Evolutionary conservation across 345 rosid genomes (phyloP).

Genomic region (Salix caprea): DNA sequence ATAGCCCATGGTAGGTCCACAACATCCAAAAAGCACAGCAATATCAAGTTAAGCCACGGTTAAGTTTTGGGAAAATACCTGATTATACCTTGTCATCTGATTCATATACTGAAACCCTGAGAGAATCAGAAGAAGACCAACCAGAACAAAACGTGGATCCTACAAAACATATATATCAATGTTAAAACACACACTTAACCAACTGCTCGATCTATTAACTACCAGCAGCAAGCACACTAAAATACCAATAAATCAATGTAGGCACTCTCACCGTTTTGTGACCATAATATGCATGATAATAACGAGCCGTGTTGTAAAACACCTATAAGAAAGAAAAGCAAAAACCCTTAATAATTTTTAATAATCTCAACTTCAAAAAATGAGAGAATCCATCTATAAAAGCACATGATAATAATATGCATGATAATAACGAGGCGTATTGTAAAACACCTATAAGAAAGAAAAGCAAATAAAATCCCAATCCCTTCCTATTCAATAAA

Average conservation of each 20-base stretch:
- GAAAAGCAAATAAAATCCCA: neutral
- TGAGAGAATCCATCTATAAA: too few species aligned
- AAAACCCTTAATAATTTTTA: neutral
- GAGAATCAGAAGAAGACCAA: conserved; percentile 75
- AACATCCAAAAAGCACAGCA: neutral
- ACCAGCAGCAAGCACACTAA: conserved; percentile 4
- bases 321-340: conserved; percentile 38
- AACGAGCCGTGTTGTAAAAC: conserved; percentile 87
- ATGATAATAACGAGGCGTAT: conserved; percentile 80
- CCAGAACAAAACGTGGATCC: conserved; percentile 89
- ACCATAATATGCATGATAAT: conserved; percentile 87
- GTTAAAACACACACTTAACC: neutral
- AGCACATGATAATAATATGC: conserved; percentile 46
- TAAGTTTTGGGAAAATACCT: conserved; percentile 39
- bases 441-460: conserved; percentile 69
- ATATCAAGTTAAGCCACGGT: neutral
- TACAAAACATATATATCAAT: conserved; percentile 24
- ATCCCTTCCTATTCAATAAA: too few species aligned
- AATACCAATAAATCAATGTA: neutral
- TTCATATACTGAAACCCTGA: conserved; percentile 88
- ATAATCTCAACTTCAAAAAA: neutral
- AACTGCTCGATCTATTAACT: neutral
- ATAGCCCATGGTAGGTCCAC: neutral
- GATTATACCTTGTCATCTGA: conserved; percentile 75
- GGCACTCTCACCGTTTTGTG: conserved; percentile 74